phyloP scores from a whole-genome alignment of 1,139 yeast genomes.

The Kurtzmaniella quercitrusa region DNA sequence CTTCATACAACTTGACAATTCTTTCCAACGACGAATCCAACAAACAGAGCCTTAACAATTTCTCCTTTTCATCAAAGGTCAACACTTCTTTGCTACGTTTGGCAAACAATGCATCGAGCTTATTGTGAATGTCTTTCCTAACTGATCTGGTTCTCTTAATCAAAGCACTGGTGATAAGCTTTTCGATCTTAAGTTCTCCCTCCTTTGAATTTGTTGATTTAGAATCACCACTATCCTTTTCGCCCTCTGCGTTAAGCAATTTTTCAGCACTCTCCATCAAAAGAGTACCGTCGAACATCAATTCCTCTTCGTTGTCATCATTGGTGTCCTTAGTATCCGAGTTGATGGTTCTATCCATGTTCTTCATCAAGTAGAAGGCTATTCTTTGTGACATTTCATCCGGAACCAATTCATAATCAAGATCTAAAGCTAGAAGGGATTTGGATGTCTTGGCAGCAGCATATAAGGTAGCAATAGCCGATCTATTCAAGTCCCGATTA shows the following conservation, averaged over 20 bases:
- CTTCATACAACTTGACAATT: constrained; percentile 40
- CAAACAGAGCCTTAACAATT: constrained; percentile 38
- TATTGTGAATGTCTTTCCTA: constrained; percentile 36
- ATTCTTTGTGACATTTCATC: constrained; percentile 73
- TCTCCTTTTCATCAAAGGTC: constrained; percentile 44
- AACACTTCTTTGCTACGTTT: constrained; percentile 33
- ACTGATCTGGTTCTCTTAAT: constrained; percentile 40
- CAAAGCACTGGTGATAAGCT: constrained; percentile 38
- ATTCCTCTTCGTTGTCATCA: constrained; percentile 36
- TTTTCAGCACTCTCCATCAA: constrained; percentile 66
- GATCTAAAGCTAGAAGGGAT: constrained; percentile 64
- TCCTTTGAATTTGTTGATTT: constrained; percentile 12
- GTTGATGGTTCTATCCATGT: constrained; percentile 59
- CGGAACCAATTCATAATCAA: constrained; percentile 65
- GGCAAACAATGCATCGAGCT: constrained; percentile 37
- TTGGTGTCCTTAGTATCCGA: constrained; percentile 16
- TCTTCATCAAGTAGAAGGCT: constrained; percentile 77
- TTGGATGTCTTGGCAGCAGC: constrained; percentile 65
- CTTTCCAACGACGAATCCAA: constrained; percentile 43
- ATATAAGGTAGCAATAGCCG: constrained; percentile 65
- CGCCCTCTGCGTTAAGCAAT: constrained; percentile 40
- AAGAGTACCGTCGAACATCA: constrained; percentile 46
- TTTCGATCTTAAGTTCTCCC: constrained; percentile 37
- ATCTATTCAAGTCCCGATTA: constrained; percentile 49
- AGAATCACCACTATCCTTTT: constrained; percentile 19